These are phyloP conservation scores for Lipomyces mesembrius DNA, from an alignment of 805 yeast genomes.

Conservation along the genomic window DNA sequence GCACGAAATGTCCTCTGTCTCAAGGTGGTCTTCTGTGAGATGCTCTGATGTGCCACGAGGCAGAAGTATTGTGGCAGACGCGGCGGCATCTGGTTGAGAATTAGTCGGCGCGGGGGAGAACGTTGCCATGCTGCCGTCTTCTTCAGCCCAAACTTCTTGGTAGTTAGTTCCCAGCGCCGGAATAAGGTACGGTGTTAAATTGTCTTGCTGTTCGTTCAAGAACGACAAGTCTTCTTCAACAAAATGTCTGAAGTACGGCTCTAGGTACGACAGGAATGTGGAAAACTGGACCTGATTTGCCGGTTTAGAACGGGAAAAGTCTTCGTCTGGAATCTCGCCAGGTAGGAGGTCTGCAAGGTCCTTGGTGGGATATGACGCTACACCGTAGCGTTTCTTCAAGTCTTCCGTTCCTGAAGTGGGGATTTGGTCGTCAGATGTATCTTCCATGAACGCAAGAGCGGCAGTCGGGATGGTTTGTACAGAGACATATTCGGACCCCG, in stretches of 20 bases:
- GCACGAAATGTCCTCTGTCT: slow-evolving; percentile 76
- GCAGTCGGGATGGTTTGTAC: slow-evolving; percentile 35
- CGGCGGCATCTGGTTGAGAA: not conserved
- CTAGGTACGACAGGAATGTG: slow-evolving; percentile 83
- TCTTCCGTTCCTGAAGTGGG: slow-evolving; percentile 75
- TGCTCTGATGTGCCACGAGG: slow-evolving; percentile 67
- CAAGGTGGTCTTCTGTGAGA: slow-evolving; percentile 64
- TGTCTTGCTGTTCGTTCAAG: slow-evolving; percentile 56
- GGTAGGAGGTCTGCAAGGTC: slow-evolving; percentile 80
- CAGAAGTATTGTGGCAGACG: slow-evolving; percentile 31
- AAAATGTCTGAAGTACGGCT: slow-evolving; percentile 78
- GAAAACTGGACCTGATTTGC: slow-evolving; percentile 89
- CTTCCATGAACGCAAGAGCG: slow-evolving; percentile 32
- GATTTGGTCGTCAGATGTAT: slow-evolving; percentile 38
- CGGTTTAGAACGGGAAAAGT: slow-evolving; percentile 82
- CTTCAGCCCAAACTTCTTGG: slow-evolving; percentile 83
- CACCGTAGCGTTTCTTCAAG: slow-evolving; percentile 77
- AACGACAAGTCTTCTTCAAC: slow-evolving; percentile 81
- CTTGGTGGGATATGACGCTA: slow-evolving; percentile 82
- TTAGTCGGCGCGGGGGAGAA: slow-evolving; percentile 54
- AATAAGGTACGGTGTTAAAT: slow-evolving; percentile 57
- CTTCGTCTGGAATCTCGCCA: slow-evolving; percentile 84
- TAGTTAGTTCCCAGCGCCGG: slow-evolving; percentile 87
- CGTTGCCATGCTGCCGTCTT: slow-evolving; percentile 52
- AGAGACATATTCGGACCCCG: slow-evolving; percentile 35